Evolutionary conservation across 176 grass and related monocot genomes (phyloP).

Genomic region (Aegilops speltoides): DNA sequence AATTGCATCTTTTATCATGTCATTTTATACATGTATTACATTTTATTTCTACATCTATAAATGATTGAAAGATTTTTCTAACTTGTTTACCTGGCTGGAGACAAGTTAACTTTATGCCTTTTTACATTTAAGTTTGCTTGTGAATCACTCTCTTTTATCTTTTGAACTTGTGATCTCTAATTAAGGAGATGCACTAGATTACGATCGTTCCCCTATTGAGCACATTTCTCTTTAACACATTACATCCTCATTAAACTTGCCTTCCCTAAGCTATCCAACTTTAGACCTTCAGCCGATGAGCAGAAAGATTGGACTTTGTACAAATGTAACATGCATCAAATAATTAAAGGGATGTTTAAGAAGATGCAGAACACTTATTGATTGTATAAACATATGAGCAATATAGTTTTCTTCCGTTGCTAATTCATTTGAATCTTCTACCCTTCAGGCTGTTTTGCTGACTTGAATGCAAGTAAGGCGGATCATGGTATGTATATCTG

Average conservation of each 20-base stretch:
- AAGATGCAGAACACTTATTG: not conserved
- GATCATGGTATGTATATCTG: constrained; percentile 69
- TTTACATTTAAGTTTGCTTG: not conserved
- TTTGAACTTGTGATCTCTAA: not conserved
- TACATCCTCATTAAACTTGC: not conserved
- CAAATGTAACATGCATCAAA: not conserved
- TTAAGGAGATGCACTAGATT: not conserved
- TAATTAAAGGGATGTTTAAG: not conserved
- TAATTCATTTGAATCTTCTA: constrained; percentile 39
- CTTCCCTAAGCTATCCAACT: not conserved
- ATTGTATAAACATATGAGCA: not conserved
- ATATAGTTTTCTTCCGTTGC: too few species aligned
- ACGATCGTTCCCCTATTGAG: not conserved
- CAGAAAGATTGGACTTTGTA: not conserved
- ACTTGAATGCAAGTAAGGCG: constrained; percentile 42
- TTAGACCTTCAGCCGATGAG: not conserved
- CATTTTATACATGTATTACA: not conserved
- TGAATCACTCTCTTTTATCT: not conserved
- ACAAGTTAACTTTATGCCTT: not conserved
- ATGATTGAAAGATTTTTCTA: not conserved
- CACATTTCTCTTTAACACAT: not conserved
- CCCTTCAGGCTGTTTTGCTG: constrained; percentile 73
- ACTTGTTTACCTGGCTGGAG: not conserved
- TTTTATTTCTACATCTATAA: not conserved
- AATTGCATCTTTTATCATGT: not conserved